phyloP scores from a whole-genome alignment of 2,329 filamentous ascomycete genomes.

The Trichoderma pleuroti region DNA sequence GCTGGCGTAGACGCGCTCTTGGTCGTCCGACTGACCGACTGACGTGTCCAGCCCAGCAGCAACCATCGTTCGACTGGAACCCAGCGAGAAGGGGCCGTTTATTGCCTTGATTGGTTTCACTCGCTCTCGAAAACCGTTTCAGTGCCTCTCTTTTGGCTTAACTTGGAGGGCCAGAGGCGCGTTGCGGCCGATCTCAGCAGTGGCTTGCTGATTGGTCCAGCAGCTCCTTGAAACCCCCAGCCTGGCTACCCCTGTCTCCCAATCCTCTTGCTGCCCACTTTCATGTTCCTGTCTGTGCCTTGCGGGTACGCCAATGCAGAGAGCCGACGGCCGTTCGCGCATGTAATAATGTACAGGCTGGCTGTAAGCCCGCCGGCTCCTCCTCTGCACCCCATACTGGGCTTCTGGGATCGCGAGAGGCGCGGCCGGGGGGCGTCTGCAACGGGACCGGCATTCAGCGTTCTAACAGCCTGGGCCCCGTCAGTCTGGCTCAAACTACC shows the following conservation, averaged over 20 bases:
- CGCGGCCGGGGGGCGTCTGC: background rate
- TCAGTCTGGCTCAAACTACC: constrained; percentile 19
- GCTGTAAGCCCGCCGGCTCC: constrained; percentile 3
- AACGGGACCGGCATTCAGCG: constrained; percentile 18
- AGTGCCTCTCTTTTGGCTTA: constrained; percentile 8
- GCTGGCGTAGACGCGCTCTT: too few relatives aligned
- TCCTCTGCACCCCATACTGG: constrained; percentile 16
- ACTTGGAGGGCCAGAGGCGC: constrained; percentile 13
- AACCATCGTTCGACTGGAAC: too few relatives aligned
- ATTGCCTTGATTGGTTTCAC: constrained; percentile 18
- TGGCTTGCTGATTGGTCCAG: constrained; percentile 10
- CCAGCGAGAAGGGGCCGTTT: constrained; percentile 3
- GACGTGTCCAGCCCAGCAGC: too few relatives aligned
- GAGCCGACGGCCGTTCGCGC: constrained; percentile 12
- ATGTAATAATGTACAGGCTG: background rate
- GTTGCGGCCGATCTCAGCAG: constrained; percentile 14
- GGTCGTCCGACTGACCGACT: too few relatives aligned
- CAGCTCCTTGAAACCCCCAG: constrained; percentile 18
- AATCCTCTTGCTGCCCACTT: constrained; percentile 12
- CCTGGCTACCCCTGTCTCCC: constrained; percentile 5
- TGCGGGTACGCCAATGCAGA: constrained; percentile 18
- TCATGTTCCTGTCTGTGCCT: constrained; percentile 8
- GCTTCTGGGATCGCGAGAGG: constrained; percentile 13
- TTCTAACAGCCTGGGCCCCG: constrained; percentile 23
- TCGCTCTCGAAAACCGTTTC: constrained; percentile 12